Conservation (phyloP, 2,329 filamentous ascomycete species). For the Thelonectria olida region DNA sequence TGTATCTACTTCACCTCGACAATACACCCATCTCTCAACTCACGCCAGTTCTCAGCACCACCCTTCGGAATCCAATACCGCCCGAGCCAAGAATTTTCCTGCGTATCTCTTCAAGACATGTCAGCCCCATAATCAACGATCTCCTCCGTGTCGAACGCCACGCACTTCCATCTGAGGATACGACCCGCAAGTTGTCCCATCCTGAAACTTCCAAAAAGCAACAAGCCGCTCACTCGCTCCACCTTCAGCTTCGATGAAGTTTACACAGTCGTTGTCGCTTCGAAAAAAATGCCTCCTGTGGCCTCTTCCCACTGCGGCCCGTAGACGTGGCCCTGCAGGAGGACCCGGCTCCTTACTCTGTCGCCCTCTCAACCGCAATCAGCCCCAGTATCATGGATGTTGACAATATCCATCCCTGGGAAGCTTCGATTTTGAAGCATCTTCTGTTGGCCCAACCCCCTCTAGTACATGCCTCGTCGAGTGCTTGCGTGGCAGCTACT, state of each 20-base stretch:
- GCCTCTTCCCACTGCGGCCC: not conserved
- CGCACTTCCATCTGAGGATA: not conserved
- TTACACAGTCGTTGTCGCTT: too few relatives aligned
- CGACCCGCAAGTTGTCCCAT: not conserved
- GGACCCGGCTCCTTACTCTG: not conserved
- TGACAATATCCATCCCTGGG: not conserved
- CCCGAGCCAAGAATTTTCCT: not conserved
- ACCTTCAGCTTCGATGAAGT: not conserved
- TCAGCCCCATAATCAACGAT: not conserved
- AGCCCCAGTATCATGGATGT: not conserved
- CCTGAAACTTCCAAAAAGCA: conserved; percentile 8
- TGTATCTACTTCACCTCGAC: too few relatives aligned
- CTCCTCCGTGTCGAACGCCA: not conserved
- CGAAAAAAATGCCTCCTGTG: not conserved
- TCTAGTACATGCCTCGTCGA: not conserved
- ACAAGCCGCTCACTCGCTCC: not conserved
- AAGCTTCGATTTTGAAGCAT: too few relatives aligned
- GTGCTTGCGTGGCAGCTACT: not conserved
- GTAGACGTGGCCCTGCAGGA: not conserved
- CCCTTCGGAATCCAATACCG: not conserved
- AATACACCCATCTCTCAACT: not conserved
- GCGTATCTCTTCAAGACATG: not conserved
- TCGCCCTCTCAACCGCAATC: not conserved
- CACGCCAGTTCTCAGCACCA: not conserved
- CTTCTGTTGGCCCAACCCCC: not conserved